A percentile compares a stretch with the other conserved stretches of the same genome.
Evolutionary conservation across 768 basidiomycete species (phyloP).

Genomic region (Clathrus columnatus): DNA sequence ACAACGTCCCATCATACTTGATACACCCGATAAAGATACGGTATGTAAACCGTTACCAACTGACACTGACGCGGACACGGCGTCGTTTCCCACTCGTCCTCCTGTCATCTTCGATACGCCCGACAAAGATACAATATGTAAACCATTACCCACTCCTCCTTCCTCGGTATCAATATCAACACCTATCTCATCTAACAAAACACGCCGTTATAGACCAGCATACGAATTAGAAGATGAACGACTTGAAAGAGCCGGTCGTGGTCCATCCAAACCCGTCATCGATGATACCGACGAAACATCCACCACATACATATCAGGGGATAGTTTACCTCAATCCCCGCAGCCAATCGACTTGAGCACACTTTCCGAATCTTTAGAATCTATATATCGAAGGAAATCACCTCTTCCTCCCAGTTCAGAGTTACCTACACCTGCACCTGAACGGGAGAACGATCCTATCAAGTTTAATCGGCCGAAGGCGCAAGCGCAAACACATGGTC

Average conservation of each 20-base stretch:
- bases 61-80: neutral
- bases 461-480: too few relatives aligned
- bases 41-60: neutral
- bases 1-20: neutral
- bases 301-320: too few relatives aligned
- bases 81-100: conserved; percentile 17
- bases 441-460: neutral
- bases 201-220: conserved; percentile 55
- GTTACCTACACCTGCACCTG: neutral
- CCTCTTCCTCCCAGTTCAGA: neutral
- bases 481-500: too few relatives aligned
- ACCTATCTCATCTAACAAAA: too few relatives aligned
- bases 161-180: conserved; percentile 15
- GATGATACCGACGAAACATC: too few relatives aligned
- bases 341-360: too few relatives aligned
- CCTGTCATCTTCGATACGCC: conserved; percentile 25
- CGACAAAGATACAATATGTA: too few relatives aligned
- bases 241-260: conserved; percentile 66
- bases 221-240: conserved; percentile 69
- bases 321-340: too few relatives aligned
- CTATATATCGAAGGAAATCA: too few relatives aligned
- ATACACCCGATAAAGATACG: neutral
- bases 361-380: too few relatives aligned
- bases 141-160: too few relatives aligned
- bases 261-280: conserved; percentile 18